phyloP scores from a whole-genome alignment of 345 rosid genomes.

The Hibiscus syriacus region DNA sequence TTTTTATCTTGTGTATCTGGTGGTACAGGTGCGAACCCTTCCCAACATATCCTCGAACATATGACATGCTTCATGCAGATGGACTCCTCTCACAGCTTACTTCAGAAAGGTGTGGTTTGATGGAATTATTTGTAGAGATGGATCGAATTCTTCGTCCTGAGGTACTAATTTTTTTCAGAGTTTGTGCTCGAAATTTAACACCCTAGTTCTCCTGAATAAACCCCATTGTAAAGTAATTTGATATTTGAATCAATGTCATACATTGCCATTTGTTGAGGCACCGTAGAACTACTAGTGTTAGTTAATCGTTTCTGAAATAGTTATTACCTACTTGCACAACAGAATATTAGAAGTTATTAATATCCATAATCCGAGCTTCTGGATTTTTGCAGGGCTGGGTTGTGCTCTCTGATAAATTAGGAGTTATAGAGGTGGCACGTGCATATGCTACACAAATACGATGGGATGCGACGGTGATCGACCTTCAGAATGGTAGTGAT shows the following conservation, averaged over 20 bases:
- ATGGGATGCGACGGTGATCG: conserved; percentile 96
- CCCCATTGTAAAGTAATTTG: background rate
- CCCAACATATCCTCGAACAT: conserved; percentile 96
- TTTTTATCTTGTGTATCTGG: conserved; percentile 4
- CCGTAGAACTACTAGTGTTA: background rate
- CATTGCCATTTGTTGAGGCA: background rate
- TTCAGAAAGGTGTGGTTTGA: conserved; percentile 54
- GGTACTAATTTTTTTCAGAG: conserved; percentile 33
- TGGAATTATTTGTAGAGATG: conserved; percentile 85
- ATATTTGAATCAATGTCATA: background rate
- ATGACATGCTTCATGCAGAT: conserved; percentile 90
- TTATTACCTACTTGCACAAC: background rate
- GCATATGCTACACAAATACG: conserved; percentile 61
- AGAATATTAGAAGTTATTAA: background rate
- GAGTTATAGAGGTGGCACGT: conserved; percentile 75
- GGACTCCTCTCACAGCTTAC: conserved; percentile 71
- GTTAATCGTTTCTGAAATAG: background rate
- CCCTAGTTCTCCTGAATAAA: background rate
- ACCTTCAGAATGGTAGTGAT: conserved; percentile 90
- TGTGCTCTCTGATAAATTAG: conserved; percentile 63
- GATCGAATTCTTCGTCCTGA: conserved; percentile 93
- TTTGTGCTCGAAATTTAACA: background rate
- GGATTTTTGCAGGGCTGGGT: conserved; percentile 73
- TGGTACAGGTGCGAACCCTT: conserved; percentile 87
- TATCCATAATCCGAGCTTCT: background rate